Base-by-base conservation (phyloP, 1,284 basidiomycete genomes). In the Porodaedalea pini region DNA sequence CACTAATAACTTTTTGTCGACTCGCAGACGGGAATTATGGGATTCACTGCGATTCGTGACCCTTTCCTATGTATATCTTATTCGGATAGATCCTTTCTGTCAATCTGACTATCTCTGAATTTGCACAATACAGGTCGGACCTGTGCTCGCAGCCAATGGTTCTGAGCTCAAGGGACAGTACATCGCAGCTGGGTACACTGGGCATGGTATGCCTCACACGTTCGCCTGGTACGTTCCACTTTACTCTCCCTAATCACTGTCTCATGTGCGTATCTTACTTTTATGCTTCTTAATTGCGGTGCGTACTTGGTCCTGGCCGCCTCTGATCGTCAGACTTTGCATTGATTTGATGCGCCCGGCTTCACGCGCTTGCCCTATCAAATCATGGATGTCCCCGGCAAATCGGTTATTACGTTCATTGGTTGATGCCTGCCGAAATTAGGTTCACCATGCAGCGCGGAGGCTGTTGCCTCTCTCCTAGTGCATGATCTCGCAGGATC, bases 131-230 rank as follows among this genome's bases (percentile, higher is more conserved):
- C 62, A 90, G 87, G 85, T 90, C 37, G 88, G 89, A 4, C 83
- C 80, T 0, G 78, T 90, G 0, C 62, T 78, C 11, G 73, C 71
- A 31, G 58, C 68, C 2, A 59, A 67, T 11, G 62, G 64, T 0
- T 52, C 61, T 4, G 63, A 65, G 0, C 34, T 62, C 8, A 19
- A 59, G 57, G 85, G 86, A 0, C 88, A 92, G 62, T 93, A 81
- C 63, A 80, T 93, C 17, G 74, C 85, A 1, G 90, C 85, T 0
- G 90, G 90, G 6, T 92, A 84, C 65, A 76, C 79, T 0, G 90
- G 90, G 0, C 90, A 92, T 64, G 90, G 90, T 0, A 92, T 93
- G 88, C 83, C 88, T 3, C 79, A 88, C 2, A 83, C 87, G 0
- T 89, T 79, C 65, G 80, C 78, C 41, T 90, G 88, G 86, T 88